Conservation (phyloP, 805 yeast species). For the Barnettozyma wickerhamii region DNA sequence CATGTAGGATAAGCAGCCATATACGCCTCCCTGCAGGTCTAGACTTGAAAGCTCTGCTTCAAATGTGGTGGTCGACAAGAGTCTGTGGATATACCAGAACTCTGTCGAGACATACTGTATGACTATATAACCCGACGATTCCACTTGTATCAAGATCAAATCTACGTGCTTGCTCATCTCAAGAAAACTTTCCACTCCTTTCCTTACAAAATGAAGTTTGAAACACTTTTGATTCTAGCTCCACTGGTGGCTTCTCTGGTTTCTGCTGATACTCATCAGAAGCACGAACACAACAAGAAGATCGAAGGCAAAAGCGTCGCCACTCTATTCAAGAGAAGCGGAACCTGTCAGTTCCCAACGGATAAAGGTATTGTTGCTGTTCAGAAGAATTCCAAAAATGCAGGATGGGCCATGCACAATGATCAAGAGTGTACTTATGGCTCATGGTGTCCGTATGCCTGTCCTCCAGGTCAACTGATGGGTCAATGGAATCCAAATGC, state of each 20-base stretch:
- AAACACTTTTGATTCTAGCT: neutral
- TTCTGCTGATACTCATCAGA: slow-evolving; percentile 13
- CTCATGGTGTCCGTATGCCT: slow-evolving; percentile 87
- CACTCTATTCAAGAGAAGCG: slow-evolving; percentile 29
- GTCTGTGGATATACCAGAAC: no score
- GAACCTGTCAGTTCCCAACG: slow-evolving; percentile 64
- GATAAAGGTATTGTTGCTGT: slow-evolving; percentile 67
- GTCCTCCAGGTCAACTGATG: slow-evolving; percentile 83
- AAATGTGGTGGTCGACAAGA: no score
- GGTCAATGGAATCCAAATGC: slow-evolving; percentile 83
- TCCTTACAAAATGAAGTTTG: neutral
- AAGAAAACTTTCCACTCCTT: no score
- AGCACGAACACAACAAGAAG: slow-evolving; percentile 21
- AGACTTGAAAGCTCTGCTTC: neutral
- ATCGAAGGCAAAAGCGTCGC: slow-evolving; percentile 26
- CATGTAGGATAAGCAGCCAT: neutral
- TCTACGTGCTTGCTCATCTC: no score
- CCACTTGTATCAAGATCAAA: no score
- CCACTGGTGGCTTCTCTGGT: neutral
- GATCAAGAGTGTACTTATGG: slow-evolving; percentile 73
- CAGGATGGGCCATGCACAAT: slow-evolving; percentile 84
- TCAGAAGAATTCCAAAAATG: slow-evolving; percentile 52
- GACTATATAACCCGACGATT: no score
- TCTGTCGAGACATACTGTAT: no score
- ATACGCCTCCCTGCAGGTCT: neutral